Base-by-base conservation (phyloP, 495 filamentous ascomycete genomes). In the Aspergillus diversus region DNA sequence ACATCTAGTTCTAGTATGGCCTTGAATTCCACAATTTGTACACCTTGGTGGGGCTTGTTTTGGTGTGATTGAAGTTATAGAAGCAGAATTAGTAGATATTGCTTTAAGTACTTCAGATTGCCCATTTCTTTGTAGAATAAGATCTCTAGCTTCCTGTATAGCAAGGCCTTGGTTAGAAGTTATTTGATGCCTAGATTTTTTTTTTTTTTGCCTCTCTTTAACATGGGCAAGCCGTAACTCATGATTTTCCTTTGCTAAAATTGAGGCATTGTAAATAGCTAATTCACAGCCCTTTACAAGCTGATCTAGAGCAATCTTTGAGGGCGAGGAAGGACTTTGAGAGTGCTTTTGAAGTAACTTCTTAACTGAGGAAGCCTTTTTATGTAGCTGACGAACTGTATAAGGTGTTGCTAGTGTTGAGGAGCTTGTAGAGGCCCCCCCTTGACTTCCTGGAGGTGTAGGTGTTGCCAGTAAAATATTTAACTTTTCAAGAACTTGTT, bases 261-360 rank as follows among this genome's bases (percentile, higher is more conserved):
- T 16, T 3, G 32, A 39, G 33, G 21, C 21, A 27, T 27, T 59
- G 15, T 59, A 59, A 0, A 59, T 33, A 4, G 56, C 42, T 1
- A 48, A 2, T 15, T 59, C 43, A 34, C 43, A 59, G 32, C 42
- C 57, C 42, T 49, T 59, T 59, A 59, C 49, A 49, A 59, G 6
- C 32, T 49, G 21, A 1, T 59, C 3, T 0, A 59, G 1, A 3
- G 57, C 57, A 9, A 9, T 2, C 17, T 59, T 49, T 13, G 3
- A 59, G 6, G 21, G 31, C 33, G 21, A 7, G 1, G 11, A 33
- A 50, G 57, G 11, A 17, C 48, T 53, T 60, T 42, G 4, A 53
- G 49, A 33, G 15, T 8, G 16, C 35, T 33, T 53, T 33, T 53
- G 13, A 15, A 60, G 8, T 0, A 63, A 16, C 27, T 63, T 63